A percentile compares a stretch with the other conserved stretches of the same genome.
Evolutionary conservation across 2,329 filamentous ascomycete genomes (phyloP).

Genomic region (Diplodia sapinea): DNA sequence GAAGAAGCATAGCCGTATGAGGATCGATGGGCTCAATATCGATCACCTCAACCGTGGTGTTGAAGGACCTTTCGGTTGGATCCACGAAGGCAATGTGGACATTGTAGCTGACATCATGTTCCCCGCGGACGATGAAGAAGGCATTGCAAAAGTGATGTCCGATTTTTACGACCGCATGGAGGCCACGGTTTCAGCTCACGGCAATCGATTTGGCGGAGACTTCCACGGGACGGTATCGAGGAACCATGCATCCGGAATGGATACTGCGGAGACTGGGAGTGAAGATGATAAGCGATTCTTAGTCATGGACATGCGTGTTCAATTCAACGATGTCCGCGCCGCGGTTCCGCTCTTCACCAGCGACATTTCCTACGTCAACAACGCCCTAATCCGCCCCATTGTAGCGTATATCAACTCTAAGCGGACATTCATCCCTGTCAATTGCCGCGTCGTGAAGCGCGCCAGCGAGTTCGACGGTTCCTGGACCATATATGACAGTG

Average conservation of each 20-base stretch:
- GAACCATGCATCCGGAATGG: constrained; percentile 13
- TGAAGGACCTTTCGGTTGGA: constrained; percentile 95
- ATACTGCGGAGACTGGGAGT: constrained; percentile 12
- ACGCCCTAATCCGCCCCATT: constrained; percentile 91
- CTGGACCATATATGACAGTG: constrained; percentile 94
- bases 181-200: constrained; percentile 83
- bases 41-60: constrained; percentile 95
- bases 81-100: constrained; percentile 94
- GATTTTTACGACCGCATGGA: constrained; percentile 97
- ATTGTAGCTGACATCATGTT: constrained; percentile 97
- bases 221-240: constrained; percentile 31
- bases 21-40: constrained; percentile 92
- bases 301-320: constrained; percentile 92
- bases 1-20: constrained; percentile 94
- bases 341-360: constrained; percentile 90
- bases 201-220: constrained; percentile 57
- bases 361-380: constrained; percentile 93
- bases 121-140: constrained; percentile 83
- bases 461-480: constrained; percentile 89
- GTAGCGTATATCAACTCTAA: constrained; percentile 98
- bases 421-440: constrained; percentile 92
- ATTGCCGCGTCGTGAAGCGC: constrained; percentile 90
- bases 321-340: constrained; percentile 93
- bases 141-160: constrained; percentile 91
- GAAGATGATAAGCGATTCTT: constrained; percentile 76